These are phyloP conservation scores for Hypholoma sublateritium DNA, from an alignment of 768 basidiomycete species.

Conservation along the genomic window DNA sequence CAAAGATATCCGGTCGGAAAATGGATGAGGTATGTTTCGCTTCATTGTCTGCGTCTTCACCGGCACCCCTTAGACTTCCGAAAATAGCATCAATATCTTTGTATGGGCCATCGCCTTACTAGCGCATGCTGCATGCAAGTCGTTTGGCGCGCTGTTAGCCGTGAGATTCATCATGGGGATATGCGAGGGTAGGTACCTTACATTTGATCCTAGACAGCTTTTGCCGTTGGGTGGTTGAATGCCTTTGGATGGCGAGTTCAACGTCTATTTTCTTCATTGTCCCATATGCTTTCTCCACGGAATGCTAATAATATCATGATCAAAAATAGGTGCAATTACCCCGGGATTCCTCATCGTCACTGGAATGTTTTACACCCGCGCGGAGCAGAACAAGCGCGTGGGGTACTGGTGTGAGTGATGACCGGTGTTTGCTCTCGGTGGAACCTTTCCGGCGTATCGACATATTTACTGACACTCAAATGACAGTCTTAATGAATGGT, in stretches of 20 bases:
- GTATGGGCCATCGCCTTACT: constrained; percentile 68
- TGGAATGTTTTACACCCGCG: constrained; percentile 81
- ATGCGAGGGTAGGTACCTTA: constrained; percentile 49
- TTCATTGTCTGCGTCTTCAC: neutral
- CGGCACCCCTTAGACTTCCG: neutral
- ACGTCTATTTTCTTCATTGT: no score
- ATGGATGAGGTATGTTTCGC: constrained; percentile 68
- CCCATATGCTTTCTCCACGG: no score
- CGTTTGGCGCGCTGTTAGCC: constrained; percentile 68
- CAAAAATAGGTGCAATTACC: constrained; percentile 59
- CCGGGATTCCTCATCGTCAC: constrained; percentile 82
- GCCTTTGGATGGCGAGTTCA: no score
- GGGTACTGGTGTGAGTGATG: constrained; percentile 74
- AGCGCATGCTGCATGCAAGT: constrained; percentile 63
- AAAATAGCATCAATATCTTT: constrained; percentile 66
- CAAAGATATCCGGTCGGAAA: constrained; percentile 77
- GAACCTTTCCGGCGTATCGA: no score
- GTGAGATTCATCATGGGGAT: constrained; percentile 73
- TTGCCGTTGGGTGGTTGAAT: no score
- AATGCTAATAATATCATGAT: no score
- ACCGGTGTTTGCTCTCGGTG: neutral
- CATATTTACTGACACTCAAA: no score
- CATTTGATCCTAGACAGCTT: no score
- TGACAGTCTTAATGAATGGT: constrained; percentile 73
- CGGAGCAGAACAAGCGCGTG: constrained; percentile 71